These are phyloP conservation scores for Quercus mongolica DNA, from an alignment of 306 rosid species.

Conservation along the genomic window DNA sequence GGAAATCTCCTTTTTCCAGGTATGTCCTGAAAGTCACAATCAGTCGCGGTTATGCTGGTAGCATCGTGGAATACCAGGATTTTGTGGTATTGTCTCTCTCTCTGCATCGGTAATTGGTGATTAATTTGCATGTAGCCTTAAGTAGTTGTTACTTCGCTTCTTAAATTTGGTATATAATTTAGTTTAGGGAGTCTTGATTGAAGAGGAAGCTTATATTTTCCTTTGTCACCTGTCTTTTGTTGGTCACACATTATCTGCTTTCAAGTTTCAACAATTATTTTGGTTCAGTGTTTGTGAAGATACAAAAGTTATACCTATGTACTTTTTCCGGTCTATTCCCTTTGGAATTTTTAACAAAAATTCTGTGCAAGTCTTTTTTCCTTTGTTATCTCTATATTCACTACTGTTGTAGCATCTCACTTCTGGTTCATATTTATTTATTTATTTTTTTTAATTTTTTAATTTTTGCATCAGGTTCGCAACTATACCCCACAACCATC, in stretches of 20 bases:
- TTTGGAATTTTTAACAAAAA: not conserved
- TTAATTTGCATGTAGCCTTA: not conserved
- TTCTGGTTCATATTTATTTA: conserved; percentile 18
- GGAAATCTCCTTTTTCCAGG: conserved; percentile 45
- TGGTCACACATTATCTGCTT: not conserved
- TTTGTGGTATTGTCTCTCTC: conserved; percentile 59
- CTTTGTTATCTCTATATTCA: not conserved
- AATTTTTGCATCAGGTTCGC: conserved; percentile 62
- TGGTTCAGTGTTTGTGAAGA: not conserved
- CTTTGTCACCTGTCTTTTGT: not conserved
- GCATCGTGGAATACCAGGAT: conserved; percentile 92
- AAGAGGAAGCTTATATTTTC: not conserved
- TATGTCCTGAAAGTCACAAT: conserved; percentile 94
- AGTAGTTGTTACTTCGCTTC: not conserved
- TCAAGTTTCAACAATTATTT: not conserved
- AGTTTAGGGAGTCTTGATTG: not conserved
- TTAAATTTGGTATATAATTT: not conserved
- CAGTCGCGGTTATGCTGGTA: conserved; percentile 92
- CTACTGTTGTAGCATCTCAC: conserved; percentile 13
- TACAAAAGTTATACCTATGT: not conserved
- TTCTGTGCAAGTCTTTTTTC: not conserved
- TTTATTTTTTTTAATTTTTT: conserved; percentile 6
- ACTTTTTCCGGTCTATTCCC: not conserved
- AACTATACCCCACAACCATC: conserved; percentile 83
- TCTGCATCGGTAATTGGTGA: not conserved